Conservation (phyloP, 768 basidiomycete genomes). For the Amanita jacksonii region DNA sequence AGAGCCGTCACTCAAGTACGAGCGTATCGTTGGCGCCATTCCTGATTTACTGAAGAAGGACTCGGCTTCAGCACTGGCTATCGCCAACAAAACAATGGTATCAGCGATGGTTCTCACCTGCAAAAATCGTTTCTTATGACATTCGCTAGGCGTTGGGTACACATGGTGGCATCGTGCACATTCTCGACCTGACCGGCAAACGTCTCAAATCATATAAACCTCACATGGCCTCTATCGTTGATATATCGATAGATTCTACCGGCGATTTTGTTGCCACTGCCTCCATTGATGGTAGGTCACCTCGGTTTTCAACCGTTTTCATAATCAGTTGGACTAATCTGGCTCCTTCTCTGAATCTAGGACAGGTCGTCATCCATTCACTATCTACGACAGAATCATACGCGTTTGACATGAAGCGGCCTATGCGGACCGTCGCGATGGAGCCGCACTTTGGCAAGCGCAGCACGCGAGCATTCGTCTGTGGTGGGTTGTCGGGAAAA, state of each 20-base stretch:
- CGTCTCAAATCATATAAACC: slow-evolving; percentile 86
- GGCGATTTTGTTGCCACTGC: slow-evolving; percentile 89
- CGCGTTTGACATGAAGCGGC: slow-evolving; percentile 84
- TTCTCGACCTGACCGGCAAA: slow-evolving; percentile 69
- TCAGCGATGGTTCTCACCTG: no score
- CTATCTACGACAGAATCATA: slow-evolving; percentile 72
- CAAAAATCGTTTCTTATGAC: no score
- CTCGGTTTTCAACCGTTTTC: not conserved
- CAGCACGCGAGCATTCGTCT: slow-evolving; percentile 71
- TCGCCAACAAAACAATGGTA: slow-evolving; percentile 72
- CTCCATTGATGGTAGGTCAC: slow-evolving; percentile 76
- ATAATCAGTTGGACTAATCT: no score
- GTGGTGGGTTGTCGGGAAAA: slow-evolving; percentile 85
- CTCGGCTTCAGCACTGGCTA: slow-evolving; percentile 73
- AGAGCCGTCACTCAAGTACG: slow-evolving; percentile 89
- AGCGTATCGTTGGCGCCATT: slow-evolving; percentile 62
- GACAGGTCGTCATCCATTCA: slow-evolving; percentile 86
- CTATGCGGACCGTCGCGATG: slow-evolving; percentile 81
- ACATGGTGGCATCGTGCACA: slow-evolving; percentile 85
- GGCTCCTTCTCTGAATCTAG: no score
- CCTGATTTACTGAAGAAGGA: slow-evolving; percentile 82
- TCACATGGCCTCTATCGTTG: slow-evolving; percentile 80
- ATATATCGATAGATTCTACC: slow-evolving; percentile 75
- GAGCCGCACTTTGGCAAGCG: slow-evolving; percentile 86
- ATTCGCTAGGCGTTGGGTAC: slow-evolving; percentile 86